These are phyloP conservation scores for Cotoneaster glaucophyllus DNA, from an alignment of 306 rosid genomes.

Conservation along the genomic window DNA sequence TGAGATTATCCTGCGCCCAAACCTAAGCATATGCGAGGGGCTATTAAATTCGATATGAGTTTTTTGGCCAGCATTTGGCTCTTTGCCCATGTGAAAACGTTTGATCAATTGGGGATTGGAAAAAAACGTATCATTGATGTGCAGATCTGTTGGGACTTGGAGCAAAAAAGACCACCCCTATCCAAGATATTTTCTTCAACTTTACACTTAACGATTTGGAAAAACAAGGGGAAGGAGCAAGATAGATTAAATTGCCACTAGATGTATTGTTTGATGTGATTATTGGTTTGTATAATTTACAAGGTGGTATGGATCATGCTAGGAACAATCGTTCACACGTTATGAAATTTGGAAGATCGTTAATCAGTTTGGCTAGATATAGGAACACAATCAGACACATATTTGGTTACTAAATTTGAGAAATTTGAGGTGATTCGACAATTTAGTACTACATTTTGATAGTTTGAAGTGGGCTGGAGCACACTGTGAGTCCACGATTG, in stretches of 20 bases:
- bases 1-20: not conserved
- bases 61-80: not conserved
- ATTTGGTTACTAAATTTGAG: too few species aligned
- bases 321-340: not conserved
- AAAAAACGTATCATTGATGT: not conserved
- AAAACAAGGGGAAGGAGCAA: too few species aligned
- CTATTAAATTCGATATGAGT: not conserved
- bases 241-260: too few species aligned
- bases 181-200: not conserved
- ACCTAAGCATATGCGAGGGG: not conserved
- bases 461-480: too few species aligned
- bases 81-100: conserved; percentile 3
- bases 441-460: too few species aligned
- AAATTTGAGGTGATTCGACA: too few species aligned
- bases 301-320: not conserved
- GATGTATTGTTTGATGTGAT: too few species aligned
- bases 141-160: not conserved
- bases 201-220: not conserved
- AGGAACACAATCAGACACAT: too few species aligned
- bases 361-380: too few species aligned
- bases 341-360: too few species aligned
- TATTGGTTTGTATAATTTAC: too few species aligned
- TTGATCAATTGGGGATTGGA: not conserved
- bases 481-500: too few species aligned
- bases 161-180: not conserved